Evolutionary conservation across 176 grass and related monocot genomes (phyloP).

Genomic region (Juncus effusus): DNA sequence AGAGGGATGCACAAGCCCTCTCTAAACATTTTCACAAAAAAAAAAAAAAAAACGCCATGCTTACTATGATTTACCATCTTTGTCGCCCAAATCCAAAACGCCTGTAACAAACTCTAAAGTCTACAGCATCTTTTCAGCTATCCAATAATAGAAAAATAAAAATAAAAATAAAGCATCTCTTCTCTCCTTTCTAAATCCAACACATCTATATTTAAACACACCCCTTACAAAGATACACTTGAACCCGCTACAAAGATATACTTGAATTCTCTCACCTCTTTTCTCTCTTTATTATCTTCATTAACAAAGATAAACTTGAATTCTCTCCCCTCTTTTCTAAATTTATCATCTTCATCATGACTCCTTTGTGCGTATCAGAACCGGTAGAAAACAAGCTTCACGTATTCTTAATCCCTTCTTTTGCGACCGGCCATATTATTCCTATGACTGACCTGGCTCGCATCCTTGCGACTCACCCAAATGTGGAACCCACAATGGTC

Average conservation of each 20-base stretch:
- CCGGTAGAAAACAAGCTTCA: slow-evolving; percentile 14
- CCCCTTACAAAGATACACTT: neutral
- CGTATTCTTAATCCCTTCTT: slow-evolving; percentile 77
- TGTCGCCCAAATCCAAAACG: no score
- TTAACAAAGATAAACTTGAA: neutral
- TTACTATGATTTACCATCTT: no score
- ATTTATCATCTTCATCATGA: slow-evolving; percentile 1
- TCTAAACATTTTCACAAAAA: no score
- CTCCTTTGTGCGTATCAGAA: neutral
- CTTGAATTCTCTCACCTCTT: neutral
- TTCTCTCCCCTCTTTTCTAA: neutral
- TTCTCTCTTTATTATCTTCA: neutral
- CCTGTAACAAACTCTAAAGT: no score
- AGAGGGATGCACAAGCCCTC: no score
- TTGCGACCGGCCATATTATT: slow-evolving; percentile 61
- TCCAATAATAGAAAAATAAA: neutral
- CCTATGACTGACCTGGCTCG: slow-evolving; percentile 63
- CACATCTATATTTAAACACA: neutral
- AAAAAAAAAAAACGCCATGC: no score
- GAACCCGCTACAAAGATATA: neutral
- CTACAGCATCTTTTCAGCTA: no score
- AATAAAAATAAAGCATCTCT: neutral
- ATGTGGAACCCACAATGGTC: slow-evolving; percentile 37
- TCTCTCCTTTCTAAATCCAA: neutral
- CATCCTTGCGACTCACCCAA: slow-evolving; percentile 34